These are phyloP conservation scores for Prasinococcaceae sp. DNA, from an alignment of 139 green algal genomes.

Conservation along the genomic window DNA sequence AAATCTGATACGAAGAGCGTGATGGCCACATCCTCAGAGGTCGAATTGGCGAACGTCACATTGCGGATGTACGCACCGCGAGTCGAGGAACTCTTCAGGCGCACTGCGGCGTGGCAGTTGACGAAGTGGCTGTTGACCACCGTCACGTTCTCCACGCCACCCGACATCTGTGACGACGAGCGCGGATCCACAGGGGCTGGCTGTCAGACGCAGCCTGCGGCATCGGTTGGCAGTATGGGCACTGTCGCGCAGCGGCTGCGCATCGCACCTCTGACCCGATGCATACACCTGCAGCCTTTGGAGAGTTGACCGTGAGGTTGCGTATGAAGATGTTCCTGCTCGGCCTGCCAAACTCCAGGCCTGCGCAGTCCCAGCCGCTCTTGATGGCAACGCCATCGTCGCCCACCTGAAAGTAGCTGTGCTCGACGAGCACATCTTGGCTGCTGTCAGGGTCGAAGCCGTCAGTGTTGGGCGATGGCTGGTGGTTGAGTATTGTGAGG, in stretches of 20 bases:
- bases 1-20: neutral
- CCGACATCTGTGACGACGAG: too few species aligned
- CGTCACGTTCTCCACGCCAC: conserved; percentile 9
- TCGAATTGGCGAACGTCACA: conserved; percentile 3
- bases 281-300: neutral
- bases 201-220: neutral
- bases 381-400: conserved; percentile 23
- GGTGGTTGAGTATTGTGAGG: neutral
- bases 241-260: neutral
- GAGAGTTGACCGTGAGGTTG: neutral
- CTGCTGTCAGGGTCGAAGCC: conserved; percentile 16
- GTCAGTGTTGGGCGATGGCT: conserved; percentile 12
- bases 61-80: conserved; percentile 15
- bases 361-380: conserved; percentile 20
- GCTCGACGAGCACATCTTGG: conserved; percentile 20
- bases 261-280: neutral
- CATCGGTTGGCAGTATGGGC: neutral
- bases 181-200: conserved; percentile 13
- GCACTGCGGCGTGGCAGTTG: neutral
- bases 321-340: conserved; percentile 8
- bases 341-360: conserved; percentile 9
- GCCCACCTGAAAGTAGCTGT: conserved; percentile 10
- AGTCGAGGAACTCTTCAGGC: conserved; percentile 2
- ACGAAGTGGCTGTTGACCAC: neutral
- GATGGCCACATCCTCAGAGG: conserved; percentile 1